Evolutionary conservation across 495 filamentous ascomycete genomes (phyloP).

Genomic region (Hypoxylon rickii): DNA sequence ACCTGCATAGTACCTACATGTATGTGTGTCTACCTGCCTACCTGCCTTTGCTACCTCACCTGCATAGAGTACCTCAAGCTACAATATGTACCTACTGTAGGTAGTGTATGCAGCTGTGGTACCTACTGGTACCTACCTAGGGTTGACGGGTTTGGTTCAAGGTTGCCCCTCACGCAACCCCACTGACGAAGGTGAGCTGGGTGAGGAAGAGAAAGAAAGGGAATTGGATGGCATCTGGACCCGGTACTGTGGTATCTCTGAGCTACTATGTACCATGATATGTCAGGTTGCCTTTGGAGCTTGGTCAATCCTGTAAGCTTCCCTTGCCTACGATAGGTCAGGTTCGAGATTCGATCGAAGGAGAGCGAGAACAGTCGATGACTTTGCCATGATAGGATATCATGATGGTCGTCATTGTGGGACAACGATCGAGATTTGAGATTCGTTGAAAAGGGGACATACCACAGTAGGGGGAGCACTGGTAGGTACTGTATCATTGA

Average conservation of each 20-base stretch:
- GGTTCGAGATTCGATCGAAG: slow-evolving; percentile 27
- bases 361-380: neutral
- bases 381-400: slow-evolving; percentile 1
- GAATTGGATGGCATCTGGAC: slow-evolving; percentile 11
- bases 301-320: neutral
- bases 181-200: neutral
- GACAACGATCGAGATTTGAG: slow-evolving; percentile 36
- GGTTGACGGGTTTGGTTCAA: too few species aligned
- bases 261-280: slow-evolving; percentile 20
- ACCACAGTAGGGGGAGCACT: too few species aligned
- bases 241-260: slow-evolving; percentile 28
- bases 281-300: slow-evolving; percentile 11
- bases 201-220: neutral
- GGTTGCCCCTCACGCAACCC: slow-evolving; percentile 15
- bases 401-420: slow-evolving; percentile 30
- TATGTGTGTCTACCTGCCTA: too few species aligned
- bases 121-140: too few species aligned
- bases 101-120: too few species aligned
- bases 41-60: too few species aligned
- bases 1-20: too few species aligned
- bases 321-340: slow-evolving; percentile 8
- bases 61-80: too few species aligned
- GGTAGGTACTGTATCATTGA: too few species aligned
- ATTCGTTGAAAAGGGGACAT: neutral
- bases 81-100: too few species aligned